Base-by-base conservation (phyloP, 192 early-diverging fungal species). In the Hyaloraphidium curvatum region DNA sequence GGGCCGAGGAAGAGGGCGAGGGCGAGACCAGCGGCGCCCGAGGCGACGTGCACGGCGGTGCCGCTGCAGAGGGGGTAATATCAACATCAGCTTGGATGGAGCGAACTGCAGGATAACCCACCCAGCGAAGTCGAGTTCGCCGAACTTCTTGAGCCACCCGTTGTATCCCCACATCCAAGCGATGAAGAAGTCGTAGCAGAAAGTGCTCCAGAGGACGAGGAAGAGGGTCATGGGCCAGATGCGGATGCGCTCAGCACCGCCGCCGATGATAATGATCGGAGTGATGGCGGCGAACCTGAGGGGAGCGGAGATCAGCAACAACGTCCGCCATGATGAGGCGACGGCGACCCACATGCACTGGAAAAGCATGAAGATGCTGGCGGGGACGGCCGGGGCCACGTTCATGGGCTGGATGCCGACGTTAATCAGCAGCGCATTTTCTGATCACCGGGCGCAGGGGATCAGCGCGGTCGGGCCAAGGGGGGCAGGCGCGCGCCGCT, bases 361-460 rank as follows among this genome's bases (percentile, higher is more conserved):
- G 41, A 55, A 55, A 13, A 55, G 39, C 54, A 55, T 55, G 26
- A 55, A 55, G 28, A 55, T 52, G 51, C 54, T 55, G 21, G 39
- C 54, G 19, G 54, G 54, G 2, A 55, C 28, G 2, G 54, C 51
- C 21, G 39, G 40, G 22, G 54, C 39, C 11, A 52, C 51, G 23
- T 27, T 31, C 28, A 40, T 53, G 22, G 54, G 54, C 22, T 55
- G 13, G 28, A 39, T n/a, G 28, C 39, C 39, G 14, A 55, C 54
- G 35, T 55, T 51, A 55, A 14, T 40, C 22, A 55, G 51, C 16
- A 55, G 40, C 27, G 51, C 51, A n/a, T 55, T 55, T 25, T 30
- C 54, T 55, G 23, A 22, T 22, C 17, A 25, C 5, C 14, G 43
- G 25, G 23, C 14, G 7, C 7, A 19, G 5, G 33, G n/a, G 33